Conservation (phyloP, 2,329 filamentous ascomycete genomes). For the Aspergillus oerlinghausenensis region DNA sequence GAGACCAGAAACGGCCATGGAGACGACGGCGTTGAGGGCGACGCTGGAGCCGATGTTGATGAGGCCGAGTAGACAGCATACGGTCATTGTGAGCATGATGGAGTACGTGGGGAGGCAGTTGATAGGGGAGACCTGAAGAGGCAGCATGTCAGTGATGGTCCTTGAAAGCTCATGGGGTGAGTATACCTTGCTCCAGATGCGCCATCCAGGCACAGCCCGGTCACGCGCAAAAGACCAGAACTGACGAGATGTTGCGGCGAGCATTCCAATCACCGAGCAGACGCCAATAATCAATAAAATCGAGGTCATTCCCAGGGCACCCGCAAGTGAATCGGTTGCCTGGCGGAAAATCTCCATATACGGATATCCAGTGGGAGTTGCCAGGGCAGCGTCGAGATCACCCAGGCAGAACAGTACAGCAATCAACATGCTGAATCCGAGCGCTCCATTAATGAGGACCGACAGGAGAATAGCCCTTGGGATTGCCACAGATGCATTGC, state of each 20-base stretch:
- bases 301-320: conserved; percentile 21
- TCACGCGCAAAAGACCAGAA: conserved; percentile 27
- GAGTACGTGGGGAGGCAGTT: conserved; percentile 25
- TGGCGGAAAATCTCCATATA: conserved; percentile 33
- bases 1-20: conserved; percentile 30
- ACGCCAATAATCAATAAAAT: conserved; percentile 27
- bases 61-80: conserved; percentile 26
- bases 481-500: conserved; percentile 32
- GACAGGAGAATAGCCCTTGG: conserved; percentile 35
- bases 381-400: conserved; percentile 23
- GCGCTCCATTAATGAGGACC: conserved; percentile 31
- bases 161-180: not conserved
- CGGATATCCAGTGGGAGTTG: conserved; percentile 27
- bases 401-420: conserved; percentile 38
- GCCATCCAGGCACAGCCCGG: conserved; percentile 23
- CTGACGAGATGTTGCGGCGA: conserved; percentile 44
- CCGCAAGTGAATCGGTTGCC: conserved; percentile 24
- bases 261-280: conserved; percentile 29
- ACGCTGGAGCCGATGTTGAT: conserved; percentile 32
- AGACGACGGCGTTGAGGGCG: conserved; percentile 30
- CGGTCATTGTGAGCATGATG: conserved; percentile 21
- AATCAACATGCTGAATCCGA: conserved; percentile 36
- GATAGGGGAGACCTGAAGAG: conserved; percentile 15
- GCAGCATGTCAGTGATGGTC: not conserved
- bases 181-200: conserved; percentile 23